Conservation (phyloP, 768 basidiomycete genomes). For the Boletus tylopilopsis region DNA sequence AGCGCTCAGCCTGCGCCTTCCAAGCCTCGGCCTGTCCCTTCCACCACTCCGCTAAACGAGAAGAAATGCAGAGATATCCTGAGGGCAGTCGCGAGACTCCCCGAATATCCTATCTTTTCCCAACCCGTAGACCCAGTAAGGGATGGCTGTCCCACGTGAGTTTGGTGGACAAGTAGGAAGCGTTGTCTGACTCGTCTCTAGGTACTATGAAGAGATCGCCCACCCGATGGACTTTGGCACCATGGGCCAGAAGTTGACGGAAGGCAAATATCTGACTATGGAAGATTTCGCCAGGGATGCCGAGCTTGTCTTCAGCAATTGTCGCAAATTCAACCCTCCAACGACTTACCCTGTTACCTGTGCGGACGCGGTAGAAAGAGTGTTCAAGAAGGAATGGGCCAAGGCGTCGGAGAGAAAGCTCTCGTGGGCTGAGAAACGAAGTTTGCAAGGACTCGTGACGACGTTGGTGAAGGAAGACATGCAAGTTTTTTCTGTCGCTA, state of each 20-base stretch:
- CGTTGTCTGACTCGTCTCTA: slow-evolving; percentile 28
- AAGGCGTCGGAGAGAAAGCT: slow-evolving; percentile 72
- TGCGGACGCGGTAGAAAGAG: slow-evolving; percentile 69
- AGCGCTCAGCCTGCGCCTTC: slow-evolving; percentile 33
- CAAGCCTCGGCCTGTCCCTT: slow-evolving; percentile 37
- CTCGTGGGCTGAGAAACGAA: slow-evolving; percentile 74
- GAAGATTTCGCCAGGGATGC: slow-evolving; percentile 78
- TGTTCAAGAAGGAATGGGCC: slow-evolving; percentile 83
- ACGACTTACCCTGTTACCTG: slow-evolving; percentile 69
- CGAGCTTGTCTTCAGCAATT: slow-evolving; percentile 83
- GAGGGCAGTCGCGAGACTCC: slow-evolving; percentile 52
- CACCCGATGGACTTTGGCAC: slow-evolving; percentile 95
- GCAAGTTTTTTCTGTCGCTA: slow-evolving; percentile 36
- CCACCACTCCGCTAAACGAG: slow-evolving; percentile 60
- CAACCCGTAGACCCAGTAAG: slow-evolving; percentile 78
- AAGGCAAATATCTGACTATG: slow-evolving; percentile 72
- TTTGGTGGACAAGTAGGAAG: slow-evolving; percentile 12
- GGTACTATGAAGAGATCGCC: slow-evolving; percentile 88
- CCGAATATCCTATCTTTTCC: slow-evolving; percentile 70
- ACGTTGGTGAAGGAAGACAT: slow-evolving; percentile 64
- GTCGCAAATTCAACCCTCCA: slow-evolving; percentile 88
- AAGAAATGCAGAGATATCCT: slow-evolving; percentile 81
- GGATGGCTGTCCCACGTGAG: slow-evolving; percentile 91
- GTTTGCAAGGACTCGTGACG: slow-evolving; percentile 66
- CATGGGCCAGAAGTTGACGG: slow-evolving; percentile 62